These are phyloP conservation scores for Xanthoconium stramineum DNA, from an alignment of 768 basidiomycete genomes.

Conservation along the genomic window DNA sequence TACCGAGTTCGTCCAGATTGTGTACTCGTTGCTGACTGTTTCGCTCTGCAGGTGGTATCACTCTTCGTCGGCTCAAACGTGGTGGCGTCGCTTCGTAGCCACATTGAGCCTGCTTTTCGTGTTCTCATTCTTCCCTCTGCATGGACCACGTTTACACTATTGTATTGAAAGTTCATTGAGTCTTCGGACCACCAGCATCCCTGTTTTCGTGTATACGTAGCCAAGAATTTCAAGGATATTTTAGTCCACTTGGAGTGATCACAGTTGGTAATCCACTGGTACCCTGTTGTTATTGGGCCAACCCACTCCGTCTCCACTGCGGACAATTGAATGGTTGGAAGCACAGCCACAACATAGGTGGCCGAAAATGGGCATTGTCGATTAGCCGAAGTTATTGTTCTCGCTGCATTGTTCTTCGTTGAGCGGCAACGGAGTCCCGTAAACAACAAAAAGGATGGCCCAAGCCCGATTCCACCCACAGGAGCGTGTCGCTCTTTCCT, in stretches of 20 bases:
- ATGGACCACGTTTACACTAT: slow-evolving; percentile 15
- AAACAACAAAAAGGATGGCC: slow-evolving; percentile 30
- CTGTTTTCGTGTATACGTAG: slow-evolving; percentile 14
- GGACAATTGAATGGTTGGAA: not conserved
- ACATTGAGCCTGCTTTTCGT: not conserved
- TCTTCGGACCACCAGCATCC: not conserved
- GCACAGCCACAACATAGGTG: slow-evolving; percentile 15
- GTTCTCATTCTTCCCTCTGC: not conserved
- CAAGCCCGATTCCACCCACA: slow-evolving; percentile 1
- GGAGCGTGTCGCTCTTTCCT: slow-evolving; percentile 25
- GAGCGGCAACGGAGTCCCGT: slow-evolving; percentile 20
- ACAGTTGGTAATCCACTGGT: too few relatives aligned
- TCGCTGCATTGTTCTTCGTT: slow-evolving; percentile 24
- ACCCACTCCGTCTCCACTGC: too few relatives aligned
- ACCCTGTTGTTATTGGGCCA: too few relatives aligned
- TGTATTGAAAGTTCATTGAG: slow-evolving; percentile 12
- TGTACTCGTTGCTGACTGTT: slow-evolving; percentile 7
- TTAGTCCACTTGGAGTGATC: not conserved
- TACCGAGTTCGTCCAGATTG: not conserved
- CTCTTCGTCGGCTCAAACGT: not conserved
- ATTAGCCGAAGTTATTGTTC: slow-evolving; percentile 27
- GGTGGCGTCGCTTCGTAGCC: not conserved
- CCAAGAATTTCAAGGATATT: not conserved
- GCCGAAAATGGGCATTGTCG: not conserved
- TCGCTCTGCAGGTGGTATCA: slow-evolving; percentile 7